Evolutionary conservation across 169 alveolate species (phyloP), one percentile per base, ranked within the genome.

Genomic region (Perkinsus marinus): DNA sequence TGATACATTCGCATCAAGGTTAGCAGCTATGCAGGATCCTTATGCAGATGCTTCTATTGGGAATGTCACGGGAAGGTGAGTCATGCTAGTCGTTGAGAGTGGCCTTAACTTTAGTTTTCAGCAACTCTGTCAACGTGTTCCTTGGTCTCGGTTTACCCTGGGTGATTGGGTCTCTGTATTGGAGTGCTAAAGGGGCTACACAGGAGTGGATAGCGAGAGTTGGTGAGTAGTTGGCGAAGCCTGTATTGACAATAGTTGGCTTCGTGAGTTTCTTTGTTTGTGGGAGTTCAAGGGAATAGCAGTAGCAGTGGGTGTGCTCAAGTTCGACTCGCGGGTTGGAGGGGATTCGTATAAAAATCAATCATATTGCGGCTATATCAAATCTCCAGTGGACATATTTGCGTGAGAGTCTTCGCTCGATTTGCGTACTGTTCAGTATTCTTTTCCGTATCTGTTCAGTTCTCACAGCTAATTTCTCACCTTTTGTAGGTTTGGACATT

Each of bases 131-230:
- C 79, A 57, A 57, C 79, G 79, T 57, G 5, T 90, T 90, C 89
- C 68, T 93, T 36, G 95, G 96, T 9, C 91, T 94, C 3, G 96
- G 96, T 36, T 43, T 93, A 0, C 93, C 96, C 22, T 94, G 96
- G 96, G 43, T 92, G 9, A 91, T 94, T 22, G 94, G 92, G 68
- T 37, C 96, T 37, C 43, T 94, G 9, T 90, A 93, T 92, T 91
- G 92, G 91, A 34, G 34, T 0, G n/a, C 57, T 10, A 38, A 89
- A 36, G 92, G 92, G 34, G 47, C 89, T 3, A 68, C 90, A 34
- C 92, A 89, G 90, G 34, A 37, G 39, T 90, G 93, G 89, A 16
- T 57, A 6, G 79, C 68, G 91, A 39, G 91, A 57, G 79, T 57
- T 26, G 79, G 79, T 57, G 22, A 57, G 79, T 57, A 30, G 37